A percentile compares a stretch with the other conserved stretches of the same genome.
Evolutionary conservation across 768 basidiomycete genomes (phyloP).

Genomic region (Russula emetica): DNA sequence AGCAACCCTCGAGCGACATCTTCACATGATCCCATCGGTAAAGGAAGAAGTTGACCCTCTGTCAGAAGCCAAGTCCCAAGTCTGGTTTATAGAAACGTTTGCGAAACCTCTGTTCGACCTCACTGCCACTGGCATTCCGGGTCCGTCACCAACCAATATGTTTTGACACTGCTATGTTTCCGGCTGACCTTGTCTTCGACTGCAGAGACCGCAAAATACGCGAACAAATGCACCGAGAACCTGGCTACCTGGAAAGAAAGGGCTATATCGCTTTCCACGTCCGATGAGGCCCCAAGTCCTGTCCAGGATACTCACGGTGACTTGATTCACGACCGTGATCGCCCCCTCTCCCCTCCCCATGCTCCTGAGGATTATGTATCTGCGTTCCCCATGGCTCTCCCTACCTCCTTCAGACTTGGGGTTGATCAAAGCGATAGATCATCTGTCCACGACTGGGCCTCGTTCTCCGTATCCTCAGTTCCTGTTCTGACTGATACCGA

Average conservation of each 20-base stretch:
- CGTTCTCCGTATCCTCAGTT: constrained; percentile 12
- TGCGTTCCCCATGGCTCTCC: constrained; percentile 56
- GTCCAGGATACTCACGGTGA: constrained; percentile 19
- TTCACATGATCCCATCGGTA: constrained; percentile 63
- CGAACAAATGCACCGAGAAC: constrained; percentile 64
- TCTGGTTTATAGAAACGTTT: constrained; percentile 83
- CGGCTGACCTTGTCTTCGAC: not conserved
- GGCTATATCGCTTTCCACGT: constrained; percentile 38
- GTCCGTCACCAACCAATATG: constrained; percentile 41
- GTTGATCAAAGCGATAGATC: constrained; percentile 31
- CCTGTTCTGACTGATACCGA: constrained; percentile 25
- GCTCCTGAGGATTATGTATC: constrained; percentile 45
- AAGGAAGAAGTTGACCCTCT: constrained; percentile 46
- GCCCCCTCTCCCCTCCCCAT: constrained; percentile 32
- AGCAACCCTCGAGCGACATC: constrained; percentile 75
- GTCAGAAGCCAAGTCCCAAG: constrained; percentile 74
- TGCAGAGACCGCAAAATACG: constrained; percentile 64
- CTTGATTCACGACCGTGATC: constrained; percentile 17
- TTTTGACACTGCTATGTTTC: not conserved
- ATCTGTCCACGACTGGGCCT: constrained; percentile 28
- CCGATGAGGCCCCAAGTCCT: not conserved
- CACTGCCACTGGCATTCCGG: constrained; percentile 66
- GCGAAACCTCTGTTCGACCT: constrained; percentile 80
- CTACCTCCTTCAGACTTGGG: constrained; percentile 36
- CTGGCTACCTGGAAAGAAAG: constrained; percentile 64